Evolutionary conservation across 2,329 filamentous ascomycete genomes (phyloP), one percentile per base, ranked within the genome.

Genomic region (Pestalotiopsis sp.): DNA sequence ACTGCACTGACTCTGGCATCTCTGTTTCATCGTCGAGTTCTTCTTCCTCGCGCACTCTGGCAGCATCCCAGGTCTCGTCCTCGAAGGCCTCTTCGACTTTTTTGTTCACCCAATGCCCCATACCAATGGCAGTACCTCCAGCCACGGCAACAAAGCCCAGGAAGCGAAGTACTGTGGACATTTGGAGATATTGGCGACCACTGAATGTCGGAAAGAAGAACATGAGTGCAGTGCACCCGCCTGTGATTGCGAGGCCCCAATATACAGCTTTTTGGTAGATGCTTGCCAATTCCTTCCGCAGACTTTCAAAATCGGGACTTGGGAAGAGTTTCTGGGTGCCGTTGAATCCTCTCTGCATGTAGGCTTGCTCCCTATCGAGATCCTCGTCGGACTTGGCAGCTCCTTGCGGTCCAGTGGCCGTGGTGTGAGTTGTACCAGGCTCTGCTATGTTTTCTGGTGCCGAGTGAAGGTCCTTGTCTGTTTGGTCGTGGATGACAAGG

Each of bases 51-150:
- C 85, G 81, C 41, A 85, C 80, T 57, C 89, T 79, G 64, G 88
- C 87, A 2, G 90, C 87, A 69, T 91, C 87, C 91, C 91, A 93
- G 0, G 91, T 83, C 75, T 92, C 89, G 65, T 91, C 89, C 57
- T 93, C 87, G 80, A 92, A 92, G 0, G 92, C 83, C 57, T 85
- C 83, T 67, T 86, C 82, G 13, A 91, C 85, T 73, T 86, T 91
- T 67, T 88, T 91, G 12, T 83, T 81, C 11, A 89, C 83, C 89
- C 90, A 93, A 65, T 85, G 82, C 9, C 86, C 83, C 68, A 91
- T 82, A 2, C 82, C 84, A 2, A 84, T 67, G 9, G 86, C 72
- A n/a, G 75, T 79, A 9, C 70, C 69, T 2, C 70, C 72, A 2
- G 74, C 71, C n/a, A 82, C 60, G 0, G 73, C 66, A 4, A 75